Base-by-base conservation (phyloP, 371 early-diverging fungal genomes). In the Mortierella polycephala region DNA sequence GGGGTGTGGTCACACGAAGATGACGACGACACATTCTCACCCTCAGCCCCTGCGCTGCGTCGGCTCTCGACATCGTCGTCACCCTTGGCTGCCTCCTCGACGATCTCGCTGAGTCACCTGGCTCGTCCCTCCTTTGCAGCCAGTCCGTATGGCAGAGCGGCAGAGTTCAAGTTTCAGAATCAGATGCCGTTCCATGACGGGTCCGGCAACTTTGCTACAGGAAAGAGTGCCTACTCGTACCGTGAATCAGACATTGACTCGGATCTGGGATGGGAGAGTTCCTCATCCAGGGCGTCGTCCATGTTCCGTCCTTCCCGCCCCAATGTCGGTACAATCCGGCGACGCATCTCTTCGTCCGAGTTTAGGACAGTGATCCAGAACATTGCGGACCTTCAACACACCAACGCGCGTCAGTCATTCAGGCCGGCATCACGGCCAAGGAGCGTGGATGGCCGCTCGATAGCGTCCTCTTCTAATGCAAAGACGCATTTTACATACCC, bases 131-230 rank as follows among this genome's bases (percentile, higher is more conserved):
- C 76, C 5, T 76, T 76, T 60, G 71, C 68, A 4, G 44, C 49
- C 1, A 57, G 60, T 42, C 46, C 60, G 1, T 39, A 40, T 49
- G 12, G 39, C 23, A 37, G 16, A 11, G 37, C 7, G 4, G 14
- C n/a, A 3, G 64, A 64, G 10, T n/a, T 46, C 11, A 54, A 54
- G 50, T 68, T 69, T 21, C 67, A 67, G n/a, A 76, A 76, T 67
- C 76, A 71, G 54, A 76, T 76, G 76, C 76, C 76, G 5, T 65
- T 70, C 41, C 76, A 76, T 30, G 76, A 76, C 51, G 76, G 76
- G 13, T 76, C 76, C 3, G 76, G 76, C 20, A 76, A 76, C 49
- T 76, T 76, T 64, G 44, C 53, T 40, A 40, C 50, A 13, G 13
- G 49, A 23, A 50, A 52, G 50, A 62, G 67, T 16, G 49, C 21